These are phyloP conservation scores for Aureobasidium melanogenum DNA, from an alignment of 2,329 filamentous ascomycete species.

Conservation along the genomic window DNA sequence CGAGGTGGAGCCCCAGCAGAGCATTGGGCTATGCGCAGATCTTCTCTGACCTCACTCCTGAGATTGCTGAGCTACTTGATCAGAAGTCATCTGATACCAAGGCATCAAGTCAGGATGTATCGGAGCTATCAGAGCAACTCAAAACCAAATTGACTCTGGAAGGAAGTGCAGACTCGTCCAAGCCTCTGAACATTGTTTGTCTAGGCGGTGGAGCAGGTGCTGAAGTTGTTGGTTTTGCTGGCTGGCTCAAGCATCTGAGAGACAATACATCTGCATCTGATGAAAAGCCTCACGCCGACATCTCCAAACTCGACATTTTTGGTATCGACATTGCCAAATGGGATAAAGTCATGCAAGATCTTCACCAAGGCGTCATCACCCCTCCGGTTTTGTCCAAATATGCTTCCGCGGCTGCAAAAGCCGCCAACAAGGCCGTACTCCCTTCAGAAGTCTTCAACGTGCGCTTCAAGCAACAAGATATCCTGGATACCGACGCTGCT, in stretches of 20 bases:
- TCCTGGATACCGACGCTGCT: constrained; percentile 35
- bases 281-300: constrained; percentile 1
- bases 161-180: neutral
- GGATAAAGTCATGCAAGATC: constrained; percentile 50
- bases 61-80: neutral
- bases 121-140: neutral
- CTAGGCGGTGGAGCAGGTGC: constrained; percentile 59
- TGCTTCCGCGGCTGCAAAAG: constrained; percentile 37
- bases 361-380: constrained; percentile 49
- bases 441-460: constrained; percentile 25
- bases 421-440: constrained; percentile 32
- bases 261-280: neutral
- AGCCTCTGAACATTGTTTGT: constrained; percentile 40
- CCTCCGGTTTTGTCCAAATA: constrained; percentile 39
- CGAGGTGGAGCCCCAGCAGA: constrained; percentile 82
- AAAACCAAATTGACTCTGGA: neutral
- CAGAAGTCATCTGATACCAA: neutral
- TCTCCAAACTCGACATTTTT: constrained; percentile 37
- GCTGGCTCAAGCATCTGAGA: constrained; percentile 32
- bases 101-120: neutral
- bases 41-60: constrained; percentile 31
- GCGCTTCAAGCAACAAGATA: constrained; percentile 42
- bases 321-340: constrained; percentile 82
- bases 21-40: constrained; percentile 72
- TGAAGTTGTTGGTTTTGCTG: constrained; percentile 57